Conservation (phyloP, 495 filamentous ascomycete species). For the Lichina pygmaea region DNA sequence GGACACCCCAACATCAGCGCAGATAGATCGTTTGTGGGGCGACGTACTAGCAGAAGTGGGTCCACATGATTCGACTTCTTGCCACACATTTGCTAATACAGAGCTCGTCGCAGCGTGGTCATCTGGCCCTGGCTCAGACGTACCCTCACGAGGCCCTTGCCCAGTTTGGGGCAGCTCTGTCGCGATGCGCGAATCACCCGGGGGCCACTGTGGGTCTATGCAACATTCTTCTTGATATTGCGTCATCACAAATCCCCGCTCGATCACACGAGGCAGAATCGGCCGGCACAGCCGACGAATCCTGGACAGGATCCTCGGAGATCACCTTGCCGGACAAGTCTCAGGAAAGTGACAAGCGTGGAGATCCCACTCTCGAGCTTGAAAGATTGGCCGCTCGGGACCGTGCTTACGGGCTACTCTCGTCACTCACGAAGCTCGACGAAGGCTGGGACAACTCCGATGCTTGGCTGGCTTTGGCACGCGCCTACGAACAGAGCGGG, state of each 20-base stretch:
- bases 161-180: conserved; percentile 56
- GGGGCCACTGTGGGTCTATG: conserved; percentile 59
- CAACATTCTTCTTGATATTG: conserved; percentile 68
- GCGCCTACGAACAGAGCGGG: conserved; percentile 60
- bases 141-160: conserved; percentile 37
- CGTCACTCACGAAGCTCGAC: conserved; percentile 58
- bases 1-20: conserved; percentile 5
- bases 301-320: background rate
- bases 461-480: conserved; percentile 72
- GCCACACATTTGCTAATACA: conserved; percentile 10
- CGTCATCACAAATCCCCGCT: conserved; percentile 7
- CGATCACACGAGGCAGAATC: background rate
- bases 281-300: background rate
- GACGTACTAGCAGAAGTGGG: conserved; percentile 50
- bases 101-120: conserved; percentile 26
- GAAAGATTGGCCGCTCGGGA: conserved; percentile 66
- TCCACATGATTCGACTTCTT: conserved; percentile 1
- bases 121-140: conserved; percentile 32
- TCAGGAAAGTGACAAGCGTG: background rate
- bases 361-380: conserved; percentile 23
- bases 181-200: conserved; percentile 46
- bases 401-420: conserved; percentile 59
- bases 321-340: background rate
- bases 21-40: conserved; percentile 54
- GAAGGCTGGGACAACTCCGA: conserved; percentile 79